Conservation (phyloP, 2,329 filamentous ascomycete species). For the Cryphonectria naterciae region DNA sequence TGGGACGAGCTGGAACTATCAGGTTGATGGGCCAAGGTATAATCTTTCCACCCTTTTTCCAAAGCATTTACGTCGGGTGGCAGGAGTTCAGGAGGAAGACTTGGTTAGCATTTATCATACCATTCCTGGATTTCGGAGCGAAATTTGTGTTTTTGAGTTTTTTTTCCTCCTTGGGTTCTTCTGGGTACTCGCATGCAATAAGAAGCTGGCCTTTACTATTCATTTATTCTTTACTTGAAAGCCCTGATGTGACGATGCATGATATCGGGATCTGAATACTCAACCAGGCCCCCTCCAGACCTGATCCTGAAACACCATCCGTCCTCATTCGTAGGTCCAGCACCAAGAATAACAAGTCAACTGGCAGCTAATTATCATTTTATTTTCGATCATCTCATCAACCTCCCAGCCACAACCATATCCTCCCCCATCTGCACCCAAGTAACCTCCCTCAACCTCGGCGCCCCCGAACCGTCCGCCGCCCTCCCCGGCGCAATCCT, state of each 20-base stretch:
- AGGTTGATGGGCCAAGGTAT: not conserved
- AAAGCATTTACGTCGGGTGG: not conserved
- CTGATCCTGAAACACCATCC: too few species aligned
- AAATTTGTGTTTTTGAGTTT: not conserved
- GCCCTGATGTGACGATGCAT: too few species aligned
- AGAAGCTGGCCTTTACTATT: not conserved
- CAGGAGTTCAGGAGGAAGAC: not conserved
- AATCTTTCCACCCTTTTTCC: not conserved
- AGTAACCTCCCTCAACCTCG: constrained; percentile 66
- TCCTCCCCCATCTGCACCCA: constrained; percentile 85
- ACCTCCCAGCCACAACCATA: constrained; percentile 75
- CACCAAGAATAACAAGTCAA: not conserved
- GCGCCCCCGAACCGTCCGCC: constrained; percentile 46
- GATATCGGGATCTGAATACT: too few species aligned
- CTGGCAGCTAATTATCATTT: not conserved
- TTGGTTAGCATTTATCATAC: not conserved
- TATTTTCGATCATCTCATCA: constrained; percentile 25
- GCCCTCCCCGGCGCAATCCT: constrained; percentile 72
- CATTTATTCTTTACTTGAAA: not conserved
- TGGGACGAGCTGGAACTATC: not conserved
- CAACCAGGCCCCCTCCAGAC: too few species aligned
- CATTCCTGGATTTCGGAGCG: not conserved
- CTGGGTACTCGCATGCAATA: not conserved
- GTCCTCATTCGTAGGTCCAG: not conserved
- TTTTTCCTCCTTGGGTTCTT: too few species aligned